Base-by-base conservation (phyloP, 495 filamentous ascomycete species). In the Penicillium chermesinum region DNA sequence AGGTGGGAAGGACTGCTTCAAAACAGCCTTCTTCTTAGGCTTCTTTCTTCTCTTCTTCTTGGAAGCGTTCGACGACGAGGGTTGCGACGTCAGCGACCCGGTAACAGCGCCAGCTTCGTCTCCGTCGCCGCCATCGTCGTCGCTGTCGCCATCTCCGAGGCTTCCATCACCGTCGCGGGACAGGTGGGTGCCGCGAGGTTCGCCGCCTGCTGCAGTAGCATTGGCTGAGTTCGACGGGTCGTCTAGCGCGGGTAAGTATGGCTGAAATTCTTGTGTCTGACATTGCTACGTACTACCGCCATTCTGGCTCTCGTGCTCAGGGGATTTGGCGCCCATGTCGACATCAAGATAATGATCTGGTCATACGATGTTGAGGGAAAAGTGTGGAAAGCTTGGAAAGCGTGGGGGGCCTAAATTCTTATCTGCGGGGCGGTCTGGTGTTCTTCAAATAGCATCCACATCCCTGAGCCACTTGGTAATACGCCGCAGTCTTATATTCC, bases 11-110 rank as follows among this genome's bases (percentile, higher is more conserved):
- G 75, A 71, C 54, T 85, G 81, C 38, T 69, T 67, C 6, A 44
- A 48, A 19, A 54, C 62, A 49, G 71, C 74, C 69, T 75, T 78
- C 67, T 75, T 79, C 66, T 78, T 80, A 38, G 72, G 67, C 58
- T 72, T 75, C 58, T 69, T 78, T 41, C 69, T 66, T 55, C 75
- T 79, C 62, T 77, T 79, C 58, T 80, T 80, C 58, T 77, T 77
- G 18, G 53, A 49, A 27, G 47, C 57, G 27, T 30, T 38, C 27
- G 49, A 33, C 12, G 41, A 21, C 21, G 41, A 7, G 33, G 47
- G 19, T 16, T 52, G 45, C 27, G 33, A 34, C 7, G 36, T 59
- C 48, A 64, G 47, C 57, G 60, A 45, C 34, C 44, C 10, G 57
- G 52, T 35, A 54, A 41, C 46, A 53, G 45, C 22, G 27, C 50